Conservation (phyloP, 108 stramenopile species). For the Mayamaea pseudoterrestris region DNA sequence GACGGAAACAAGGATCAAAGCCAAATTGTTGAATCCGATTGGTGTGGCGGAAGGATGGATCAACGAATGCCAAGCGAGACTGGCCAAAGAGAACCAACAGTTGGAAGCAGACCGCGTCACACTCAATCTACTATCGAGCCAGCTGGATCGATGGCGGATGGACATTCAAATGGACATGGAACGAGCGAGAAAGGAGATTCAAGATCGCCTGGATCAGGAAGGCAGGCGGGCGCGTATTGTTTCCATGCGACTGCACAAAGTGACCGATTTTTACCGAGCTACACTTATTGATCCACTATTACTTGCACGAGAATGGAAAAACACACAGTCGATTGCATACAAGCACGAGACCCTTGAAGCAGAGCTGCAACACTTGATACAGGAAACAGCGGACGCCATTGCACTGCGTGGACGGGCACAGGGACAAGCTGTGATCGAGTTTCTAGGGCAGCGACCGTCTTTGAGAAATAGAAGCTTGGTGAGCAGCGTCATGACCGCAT, state of each 20-base stretch:
- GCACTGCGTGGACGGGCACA: constrained; percentile 49
- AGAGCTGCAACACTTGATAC: constrained; percentile 13
- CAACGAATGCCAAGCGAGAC: constrained; percentile 31
- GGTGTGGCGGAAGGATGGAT: constrained; percentile 65
- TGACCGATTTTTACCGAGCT: no score
- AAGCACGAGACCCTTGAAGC: constrained; percentile 9
- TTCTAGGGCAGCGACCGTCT: constrained; percentile 57
- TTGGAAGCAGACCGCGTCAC: constrained; percentile 57
- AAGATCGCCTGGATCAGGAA: constrained; percentile 20
- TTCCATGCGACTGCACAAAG: no score
- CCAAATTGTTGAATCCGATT: constrained; percentile 67
- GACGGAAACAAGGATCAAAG: constrained; percentile 52
- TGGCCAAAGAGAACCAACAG: constrained; percentile 29
- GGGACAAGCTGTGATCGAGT: constrained; percentile 59
- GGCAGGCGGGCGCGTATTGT: constrained; percentile 18
- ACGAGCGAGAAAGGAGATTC: constrained; percentile 14
- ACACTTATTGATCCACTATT: constrained; percentile 19
- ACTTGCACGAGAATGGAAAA: constrained; percentile 42
- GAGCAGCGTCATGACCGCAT: constrained; percentile 44
- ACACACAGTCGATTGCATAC: constrained; percentile 5
- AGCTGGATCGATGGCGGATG: constrained; percentile 60
- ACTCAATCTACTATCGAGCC: constrained; percentile 40
- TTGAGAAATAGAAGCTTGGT: constrained; percentile 36
- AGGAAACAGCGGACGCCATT: constrained; percentile 38
- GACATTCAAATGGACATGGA: constrained; percentile 35